phyloP scores from a whole-genome alignment of 108 stramenopile species.

The Fragilariopsis cylindrus region DNA sequence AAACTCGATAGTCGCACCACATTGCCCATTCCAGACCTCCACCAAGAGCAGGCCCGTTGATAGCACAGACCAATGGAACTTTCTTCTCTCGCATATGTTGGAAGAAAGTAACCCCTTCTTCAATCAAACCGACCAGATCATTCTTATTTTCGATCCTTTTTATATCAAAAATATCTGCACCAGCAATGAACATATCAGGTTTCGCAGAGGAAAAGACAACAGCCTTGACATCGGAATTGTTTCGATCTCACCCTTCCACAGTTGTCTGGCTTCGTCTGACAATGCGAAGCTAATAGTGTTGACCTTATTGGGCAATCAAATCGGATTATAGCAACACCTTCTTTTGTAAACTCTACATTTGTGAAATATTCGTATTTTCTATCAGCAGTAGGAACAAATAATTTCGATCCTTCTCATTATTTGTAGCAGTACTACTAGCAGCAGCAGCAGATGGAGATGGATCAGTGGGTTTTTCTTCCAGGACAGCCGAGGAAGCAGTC shows the following conservation, averaged over 20 bases:
- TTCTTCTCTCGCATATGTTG: slow-evolving; percentile 70
- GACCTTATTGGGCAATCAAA: slow-evolving; percentile 93
- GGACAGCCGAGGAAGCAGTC: slow-evolving; percentile 14
- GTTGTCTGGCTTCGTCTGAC: slow-evolving; percentile 77
- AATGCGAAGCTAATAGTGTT: slow-evolving; percentile 92
- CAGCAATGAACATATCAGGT: slow-evolving; percentile 97
- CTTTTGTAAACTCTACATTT: slow-evolving; percentile 76
- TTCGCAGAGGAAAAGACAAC: slow-evolving; percentile 97
- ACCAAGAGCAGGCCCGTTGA: slow-evolving; percentile 95
- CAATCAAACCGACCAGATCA: slow-evolving; percentile 76
- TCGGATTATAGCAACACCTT: slow-evolving; percentile 87
- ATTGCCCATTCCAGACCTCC: slow-evolving; percentile 99
- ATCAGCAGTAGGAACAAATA: slow-evolving; percentile 59
- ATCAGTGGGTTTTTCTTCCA: slow-evolving; percentile 5
- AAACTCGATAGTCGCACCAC: slow-evolving; percentile 98
- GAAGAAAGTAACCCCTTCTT: slow-evolving; percentile 80
- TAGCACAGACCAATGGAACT: slow-evolving; percentile 94
- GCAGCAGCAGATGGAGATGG: too few species aligned
- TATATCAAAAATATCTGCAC: slow-evolving; percentile 97
- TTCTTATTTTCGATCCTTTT: slow-evolving; percentile 83
- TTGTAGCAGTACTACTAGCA: neutral
- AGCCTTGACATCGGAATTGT: slow-evolving; percentile 77
- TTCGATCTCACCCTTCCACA: slow-evolving; percentile 80
- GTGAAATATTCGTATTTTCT: slow-evolving; percentile 85
- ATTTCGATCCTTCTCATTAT: slow-evolving; percentile 19